phyloP scores from a whole-genome alignment of 495 filamentous ascomycete species.

The Evernia prunastri region DNA sequence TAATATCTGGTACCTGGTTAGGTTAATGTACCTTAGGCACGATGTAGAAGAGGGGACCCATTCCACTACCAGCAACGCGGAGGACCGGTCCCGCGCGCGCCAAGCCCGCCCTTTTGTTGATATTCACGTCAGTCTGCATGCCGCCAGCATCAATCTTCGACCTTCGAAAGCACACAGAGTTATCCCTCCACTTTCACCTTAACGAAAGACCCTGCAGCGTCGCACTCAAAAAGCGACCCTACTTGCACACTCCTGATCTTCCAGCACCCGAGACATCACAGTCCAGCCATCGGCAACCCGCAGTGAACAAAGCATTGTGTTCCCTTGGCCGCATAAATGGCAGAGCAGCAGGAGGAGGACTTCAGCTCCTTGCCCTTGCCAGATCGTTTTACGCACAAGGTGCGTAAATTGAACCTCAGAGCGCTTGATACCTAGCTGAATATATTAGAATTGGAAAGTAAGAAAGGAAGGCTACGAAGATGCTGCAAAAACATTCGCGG shows the following conservation, averaged over 20 bases:
- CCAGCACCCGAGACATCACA: neutral
- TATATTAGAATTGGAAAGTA: conserved; percentile 85
- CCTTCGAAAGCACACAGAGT: neutral
- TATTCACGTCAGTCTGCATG: conserved; percentile 13
- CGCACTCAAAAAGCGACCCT: neutral
- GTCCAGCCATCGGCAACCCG: neutral
- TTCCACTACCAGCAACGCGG: neutral
- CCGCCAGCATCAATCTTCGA: neutral
- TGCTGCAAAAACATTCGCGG: conserved; percentile 76
- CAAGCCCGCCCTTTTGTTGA: conserved; percentile 26
- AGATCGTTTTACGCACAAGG: conserved; percentile 85
- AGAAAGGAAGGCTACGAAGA: conserved; percentile 94
- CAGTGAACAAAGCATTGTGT: neutral
- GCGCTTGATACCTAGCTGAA: conserved; percentile 7
- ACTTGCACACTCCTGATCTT: neutral
- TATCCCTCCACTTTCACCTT: neutral
- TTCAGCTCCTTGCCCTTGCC: conserved; percentile 73
- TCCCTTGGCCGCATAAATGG: conserved; percentile 34
- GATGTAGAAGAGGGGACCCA: neutral
- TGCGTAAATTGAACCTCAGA: conserved; percentile 32
- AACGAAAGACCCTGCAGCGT: neutral
- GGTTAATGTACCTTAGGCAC: too few species aligned
- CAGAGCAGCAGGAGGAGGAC: conserved; percentile 64
- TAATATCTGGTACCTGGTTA: neutral
- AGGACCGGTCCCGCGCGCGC: conserved; percentile 12